Evolutionary conservation across 2,329 filamentous ascomycete genomes (phyloP).

Genomic region (Diaporthe batatas): DNA sequence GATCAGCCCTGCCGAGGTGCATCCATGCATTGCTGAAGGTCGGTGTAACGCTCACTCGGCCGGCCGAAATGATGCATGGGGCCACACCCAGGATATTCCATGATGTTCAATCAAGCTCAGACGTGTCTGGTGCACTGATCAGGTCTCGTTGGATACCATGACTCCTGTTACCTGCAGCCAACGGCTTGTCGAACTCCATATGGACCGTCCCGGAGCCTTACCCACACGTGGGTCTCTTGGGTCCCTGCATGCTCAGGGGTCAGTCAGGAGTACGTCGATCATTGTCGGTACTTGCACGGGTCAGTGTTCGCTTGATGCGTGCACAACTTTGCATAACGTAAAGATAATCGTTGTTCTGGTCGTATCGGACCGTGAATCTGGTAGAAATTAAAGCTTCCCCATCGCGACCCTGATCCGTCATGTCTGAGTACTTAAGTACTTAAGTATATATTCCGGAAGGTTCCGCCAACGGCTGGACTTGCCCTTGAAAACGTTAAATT

Average conservation of each 20-base stretch:
- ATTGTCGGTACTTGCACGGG: neutral
- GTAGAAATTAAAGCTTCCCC: neutral
- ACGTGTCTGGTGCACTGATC: neutral
- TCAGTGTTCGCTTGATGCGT: neutral
- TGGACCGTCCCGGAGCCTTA: neutral
- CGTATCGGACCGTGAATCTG: neutral
- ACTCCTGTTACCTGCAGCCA: constrained; percentile 3
- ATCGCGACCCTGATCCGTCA: neutral
- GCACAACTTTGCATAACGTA: constrained; percentile 12
- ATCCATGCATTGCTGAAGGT: neutral
- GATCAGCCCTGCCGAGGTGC: neutral
- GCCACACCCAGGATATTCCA: neutral
- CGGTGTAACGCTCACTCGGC: neutral
- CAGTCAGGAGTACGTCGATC: constrained; percentile 10
- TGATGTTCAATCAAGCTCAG: constrained; percentile 5
- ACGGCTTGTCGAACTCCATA: neutral
- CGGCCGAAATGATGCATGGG: neutral
- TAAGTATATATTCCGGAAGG: too few relatives aligned
- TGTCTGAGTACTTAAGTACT: neutral
- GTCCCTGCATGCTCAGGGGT: neutral
- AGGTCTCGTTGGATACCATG: constrained; percentile 1
- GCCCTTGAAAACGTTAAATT: neutral
- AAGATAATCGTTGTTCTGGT: neutral
- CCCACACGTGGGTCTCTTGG: constrained; percentile 10
- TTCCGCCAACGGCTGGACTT: neutral